Base-by-base conservation (phyloP, 2,329 filamentous ascomycete species). In the Grosmannia huntii region DNA sequence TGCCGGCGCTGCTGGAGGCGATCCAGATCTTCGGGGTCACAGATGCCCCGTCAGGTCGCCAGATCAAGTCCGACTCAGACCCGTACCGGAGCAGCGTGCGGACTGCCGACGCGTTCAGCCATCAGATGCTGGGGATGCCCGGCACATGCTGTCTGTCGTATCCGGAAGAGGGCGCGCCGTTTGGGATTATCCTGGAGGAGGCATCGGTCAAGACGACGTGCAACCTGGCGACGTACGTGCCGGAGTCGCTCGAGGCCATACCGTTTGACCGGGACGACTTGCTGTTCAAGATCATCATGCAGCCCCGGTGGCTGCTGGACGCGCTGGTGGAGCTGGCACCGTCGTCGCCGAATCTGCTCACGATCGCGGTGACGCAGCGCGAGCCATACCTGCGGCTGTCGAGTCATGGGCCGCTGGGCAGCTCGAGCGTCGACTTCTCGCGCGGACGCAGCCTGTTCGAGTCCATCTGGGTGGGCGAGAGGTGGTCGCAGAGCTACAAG, bases 11-110 rank as follows among this genome's bases (percentile, higher is more conserved):
- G 3, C 82, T 99, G 57, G 94, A 97, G 73, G 95, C 92, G 0
- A 79, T 99, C 9, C 92, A 96, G 67, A 97, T 99, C 55, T 95
- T 99, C 67, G 90, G 90, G 55, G 84, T 91, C n/a, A 82, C 91
- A 52, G 87, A 89, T 63, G 77, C 83, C 16, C 75, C 81, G 6
- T 76, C 75, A 48, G 38, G 38, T 10, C 79, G 80, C 62, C 74
- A 79, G 54, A 75, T 79, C 55, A 84, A 79, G 65, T 73, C 78
- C 7, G 82, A 85, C 14, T 73, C 78, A 60, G 82, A 85, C 62
- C 74, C 76, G 1, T 84, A 83, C 65, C 78, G 77, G 61, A 83
- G 80, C 69, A 38, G 16, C 36, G 16, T 38, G 36, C 36, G 36
- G 12, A n/a, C 56, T 12, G 73, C 81, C 21, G 87, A 87, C 65